Evolutionary conservation across 768 basidiomycete species (phyloP), one percentile per base, ranked within the genome.

Genomic region (Multifurca ochricompacta): DNA sequence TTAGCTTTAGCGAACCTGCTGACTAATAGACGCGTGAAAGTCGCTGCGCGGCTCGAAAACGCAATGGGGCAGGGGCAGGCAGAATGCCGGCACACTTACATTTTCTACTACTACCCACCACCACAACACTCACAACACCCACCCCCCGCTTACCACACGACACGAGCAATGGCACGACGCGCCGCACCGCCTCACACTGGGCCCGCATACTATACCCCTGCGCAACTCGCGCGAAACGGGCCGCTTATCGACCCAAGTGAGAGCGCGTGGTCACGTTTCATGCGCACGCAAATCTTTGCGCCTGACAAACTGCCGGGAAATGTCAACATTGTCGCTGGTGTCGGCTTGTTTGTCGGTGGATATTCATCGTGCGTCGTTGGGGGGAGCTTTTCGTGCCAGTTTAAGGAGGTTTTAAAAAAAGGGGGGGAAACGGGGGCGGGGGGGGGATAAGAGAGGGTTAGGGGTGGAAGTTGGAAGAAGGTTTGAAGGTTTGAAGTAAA

Each of bases 251-350:
- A 85, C 66, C 76, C 80, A 6, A 74, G 85, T 65, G 83, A 87
- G 64, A 78, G 82, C 53, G 67, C 74, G 27, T 81, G 87, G 62
- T 77, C 78, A 19, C 75, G 66, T 11, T 71, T 74, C 64, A 41
- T 75, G 58, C 76, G 83, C 51, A 80, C 80, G 45, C 80, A 90
- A 70, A 72, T 90, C 21, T 77, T 77, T 53, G 77, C 85, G 45
- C 83, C 83, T 9, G 86, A 90, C 60, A 89, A 90, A 67, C 62
- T 84, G 14, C 72, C 76, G 11, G 88, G 88, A 54, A 91, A 91
- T 66, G 62, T 89, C 64, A 86, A 76, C 64, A 77, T 90, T 57
- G 62, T 82, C 41, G 79, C 82, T 7, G 83, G 83, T 18, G 70
- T 83, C 6, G 72, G 75, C 6, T 69, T 89, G 56, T 91, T 91